Evolutionary conservation across 441 rosid species (phyloP), one percentile per base, ranked within the genome.

Genomic region (Corymbia citriodora): DNA sequence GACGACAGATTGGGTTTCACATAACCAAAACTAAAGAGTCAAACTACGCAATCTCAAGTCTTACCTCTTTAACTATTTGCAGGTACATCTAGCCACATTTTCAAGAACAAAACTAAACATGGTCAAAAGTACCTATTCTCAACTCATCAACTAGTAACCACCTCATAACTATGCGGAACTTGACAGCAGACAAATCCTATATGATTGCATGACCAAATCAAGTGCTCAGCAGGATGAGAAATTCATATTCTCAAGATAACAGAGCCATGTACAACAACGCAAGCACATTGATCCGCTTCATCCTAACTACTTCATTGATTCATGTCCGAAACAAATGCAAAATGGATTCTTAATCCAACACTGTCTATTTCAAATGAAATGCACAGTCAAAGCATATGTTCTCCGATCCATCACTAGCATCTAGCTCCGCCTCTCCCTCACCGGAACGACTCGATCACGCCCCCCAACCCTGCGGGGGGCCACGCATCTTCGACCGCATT

Each of bases 281-380:
- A 59, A 59, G 25, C 1, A 10, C 25, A 0, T 59, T 10, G 65
- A 59, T 59, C 65, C 65, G n/a, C n/a, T 59, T 59, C 70, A 31
- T 63, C 70, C 70, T 63, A 63, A 63, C 70, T 9, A 63, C 33
- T 63, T 63, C 1, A 63, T 29, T 33, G 33, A 63, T 63, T 33
- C 33, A 29, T 63, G 70, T 63, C 70, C 70, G n/a, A 63, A 63
- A 63, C 70, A 63, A 63, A 63, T 17, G 70, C 33, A 2, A 63
- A 63, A 63, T 0, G 0, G 17, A n/a, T 63, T 63, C 33, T 14
- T 29, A 27, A 63, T 27, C 70, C 33, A 12, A 29, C 4, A 63
- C 0, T 63, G 33, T 29, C 2, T 63, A 63, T 63, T 29, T 63
- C 33, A 63, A 63, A 63, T 1, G 70, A 63, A 6, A 33, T 63